A percentile compares a stretch with the other conserved stretches of the same genome.
Conservation (phyloP, 129 eudicot genomes). For the Centaurea solstitialis region DNA sequence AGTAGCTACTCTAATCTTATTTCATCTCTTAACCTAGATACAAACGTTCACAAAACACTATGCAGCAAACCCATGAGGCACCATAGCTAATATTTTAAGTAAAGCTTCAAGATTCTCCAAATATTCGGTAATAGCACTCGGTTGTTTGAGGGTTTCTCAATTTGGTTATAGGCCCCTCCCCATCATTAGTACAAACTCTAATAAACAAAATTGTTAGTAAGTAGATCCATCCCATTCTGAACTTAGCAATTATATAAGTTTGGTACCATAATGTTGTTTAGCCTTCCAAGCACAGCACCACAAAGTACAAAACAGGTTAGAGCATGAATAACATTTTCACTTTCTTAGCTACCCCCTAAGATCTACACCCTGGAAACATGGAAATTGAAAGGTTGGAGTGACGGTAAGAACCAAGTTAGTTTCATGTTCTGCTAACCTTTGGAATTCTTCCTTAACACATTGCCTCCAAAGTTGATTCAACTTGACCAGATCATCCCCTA, state of each 20-base stretch:
- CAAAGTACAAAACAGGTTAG: neutral
- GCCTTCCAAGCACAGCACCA: neutral
- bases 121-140: neutral
- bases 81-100: neutral
- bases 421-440: neutral
- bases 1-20: neutral
- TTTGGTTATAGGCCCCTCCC: neutral
- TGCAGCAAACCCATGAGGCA: neutral
- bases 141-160: neutral
- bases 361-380: neutral
- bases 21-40: conserved; percentile 3
- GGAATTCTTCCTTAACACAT: neutral
- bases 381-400: neutral
- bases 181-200: neutral
- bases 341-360: too few relatives aligned
- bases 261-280: neutral
- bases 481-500: neutral
- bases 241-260: neutral
- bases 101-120: neutral
- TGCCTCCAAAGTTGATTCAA: neutral
- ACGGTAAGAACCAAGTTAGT: neutral
- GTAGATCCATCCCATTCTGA: neutral
- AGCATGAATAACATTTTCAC: neutral
- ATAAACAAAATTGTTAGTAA: neutral
- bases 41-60: neutral